A percentile compares a stretch with the other conserved stretches of the same genome.
Evolutionary conservation across 2,329 filamentous ascomycete species (phyloP).

Genomic region (Dothideomycetes sp.): DNA sequence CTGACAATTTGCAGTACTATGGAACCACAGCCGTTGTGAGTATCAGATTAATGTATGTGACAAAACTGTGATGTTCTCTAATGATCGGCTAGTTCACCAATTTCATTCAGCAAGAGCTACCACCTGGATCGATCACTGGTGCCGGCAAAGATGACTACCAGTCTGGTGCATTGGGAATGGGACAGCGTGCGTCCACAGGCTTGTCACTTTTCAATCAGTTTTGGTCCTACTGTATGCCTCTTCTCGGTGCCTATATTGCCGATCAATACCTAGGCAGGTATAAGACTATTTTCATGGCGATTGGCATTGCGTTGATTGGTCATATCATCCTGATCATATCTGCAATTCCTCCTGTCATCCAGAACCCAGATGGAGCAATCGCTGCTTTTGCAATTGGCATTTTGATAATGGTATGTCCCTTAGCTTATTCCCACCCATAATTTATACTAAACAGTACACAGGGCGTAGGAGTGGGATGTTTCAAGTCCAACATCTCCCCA

Average conservation of each 20-base stretch:
- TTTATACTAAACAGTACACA: too few species aligned
- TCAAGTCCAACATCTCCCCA: slow-evolving; percentile 61
- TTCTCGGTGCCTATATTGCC: slow-evolving; percentile 33
- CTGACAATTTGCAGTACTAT: slow-evolving; percentile 53
- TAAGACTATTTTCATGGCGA: slow-evolving; percentile 26
- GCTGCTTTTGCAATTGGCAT: slow-evolving; percentile 30
- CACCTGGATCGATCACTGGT: slow-evolving; percentile 17
- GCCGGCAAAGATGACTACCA: slow-evolving; percentile 18
- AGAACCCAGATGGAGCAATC: slow-evolving; percentile 21
- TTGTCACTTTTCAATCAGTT: slow-evolving; percentile 45
- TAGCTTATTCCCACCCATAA: too few species aligned
- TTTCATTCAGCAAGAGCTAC: slow-evolving; percentile 17
- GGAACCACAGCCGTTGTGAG: slow-evolving; percentile 42
- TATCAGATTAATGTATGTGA: too few species aligned
- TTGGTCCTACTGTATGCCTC: slow-evolving; percentile 46
- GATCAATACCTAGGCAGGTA: slow-evolving; percentile 31
- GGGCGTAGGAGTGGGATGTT: slow-evolving; percentile 40
- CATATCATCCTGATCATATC: slow-evolving; percentile 22
- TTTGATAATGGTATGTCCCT: too few species aligned
- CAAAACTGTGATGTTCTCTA: too few species aligned
- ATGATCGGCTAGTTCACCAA: too few species aligned
- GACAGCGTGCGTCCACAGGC: slow-evolving; percentile 41
- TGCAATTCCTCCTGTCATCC: slow-evolving; percentile 16
- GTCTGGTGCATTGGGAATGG: slow-evolving; percentile 49
- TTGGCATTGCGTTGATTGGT: slow-evolving; percentile 27